These are phyloP conservation scores for Neopestalotiopsis clavispora DNA, from an alignment of 2,329 filamentous ascomycete genomes.

Conservation along the genomic window DNA sequence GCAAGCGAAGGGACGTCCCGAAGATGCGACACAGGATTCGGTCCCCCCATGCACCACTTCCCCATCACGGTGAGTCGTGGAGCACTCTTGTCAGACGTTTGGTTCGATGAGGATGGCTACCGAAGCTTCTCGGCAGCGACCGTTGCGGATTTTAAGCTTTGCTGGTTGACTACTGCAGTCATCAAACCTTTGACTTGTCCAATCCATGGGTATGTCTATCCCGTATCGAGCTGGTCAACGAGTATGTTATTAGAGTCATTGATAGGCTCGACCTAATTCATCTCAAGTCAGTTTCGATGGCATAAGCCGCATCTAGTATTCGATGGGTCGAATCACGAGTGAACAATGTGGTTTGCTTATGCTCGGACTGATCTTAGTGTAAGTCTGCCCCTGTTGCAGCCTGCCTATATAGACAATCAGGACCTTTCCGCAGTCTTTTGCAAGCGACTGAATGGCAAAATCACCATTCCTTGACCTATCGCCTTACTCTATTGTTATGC, in stretches of 20 bases:
- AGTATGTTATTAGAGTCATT: constrained; percentile 7
- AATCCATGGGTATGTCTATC: constrained; percentile 8
- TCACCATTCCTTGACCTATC: neutral
- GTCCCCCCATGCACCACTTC: neutral
- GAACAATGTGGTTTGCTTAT: neutral
- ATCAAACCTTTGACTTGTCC: constrained; percentile 6
- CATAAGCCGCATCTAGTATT: neutral
- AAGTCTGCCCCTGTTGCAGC: neutral
- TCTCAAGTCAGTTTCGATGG: constrained; percentile 5
- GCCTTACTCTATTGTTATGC: constrained; percentile 10
- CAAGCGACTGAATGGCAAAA: neutral
- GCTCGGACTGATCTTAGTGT: constrained; percentile 6
- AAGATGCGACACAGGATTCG: constrained; percentile 9
- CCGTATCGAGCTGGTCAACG: neutral
- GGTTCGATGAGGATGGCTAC: neutral
- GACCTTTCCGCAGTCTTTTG: neutral
- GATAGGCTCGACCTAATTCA: neutral
- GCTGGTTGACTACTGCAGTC: neutral
- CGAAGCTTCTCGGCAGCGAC: constrained; percentile 4
- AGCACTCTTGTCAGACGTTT: neutral
- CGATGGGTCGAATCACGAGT: constrained; percentile 6
- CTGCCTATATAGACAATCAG: neutral
- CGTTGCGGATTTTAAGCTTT: neutral
- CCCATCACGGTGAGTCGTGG: neutral
- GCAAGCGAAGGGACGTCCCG: neutral